Evolutionary conservation across 192 early-diverging fungal species (phyloP), one percentile per base, ranked within the genome.

Genomic region (Coemansia sp.): DNA sequence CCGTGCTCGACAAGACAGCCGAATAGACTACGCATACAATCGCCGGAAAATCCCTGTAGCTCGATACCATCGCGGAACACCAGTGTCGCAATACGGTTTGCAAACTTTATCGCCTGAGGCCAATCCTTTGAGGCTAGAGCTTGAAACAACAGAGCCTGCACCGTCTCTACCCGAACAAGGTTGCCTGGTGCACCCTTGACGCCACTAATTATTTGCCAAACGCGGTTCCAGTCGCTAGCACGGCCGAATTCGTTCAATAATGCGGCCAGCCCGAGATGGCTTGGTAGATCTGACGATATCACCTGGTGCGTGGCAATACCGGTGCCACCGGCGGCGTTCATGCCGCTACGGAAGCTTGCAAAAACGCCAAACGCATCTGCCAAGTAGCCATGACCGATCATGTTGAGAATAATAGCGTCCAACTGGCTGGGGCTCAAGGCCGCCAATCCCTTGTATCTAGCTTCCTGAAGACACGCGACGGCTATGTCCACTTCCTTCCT

Each of bases 171-270:
- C 23, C 50, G 53, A 11, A 57, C 13, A 20, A 33, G 29, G 2
- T 33, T 33, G 6, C 48, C 25, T 7, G 9, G 19, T 40, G 6
- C 19, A 8, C 19, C 35, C 7, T 29, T 50, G 33, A 20, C 43
- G 43, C 20, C 15, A 23, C 61, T 48, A 14, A 61, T 54, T 11
- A 71, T 46, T 43, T 56, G 48, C 74, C 74, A 76, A 17, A 76
- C 61, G 32, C 69, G 69, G 22, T 67, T 56, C 74, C 74, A 76
- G 43, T 71, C 69, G 42, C 54, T 52, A 20, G 35, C 33, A 20
- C 19, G 41, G 43, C 64, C 48, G 3, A 70, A 59, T 34, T 63
- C 61, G 13, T 17, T 52, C 34, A 70, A 25, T n/a, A 76, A n/a
- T 5, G 14, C 23, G 4, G 25, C 34, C 23, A 70, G 33, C 6